These are phyloP conservation scores for Talaromyces nanjingensis DNA, from an alignment of 495 filamentous ascomycete genomes.

Conservation along the genomic window DNA sequence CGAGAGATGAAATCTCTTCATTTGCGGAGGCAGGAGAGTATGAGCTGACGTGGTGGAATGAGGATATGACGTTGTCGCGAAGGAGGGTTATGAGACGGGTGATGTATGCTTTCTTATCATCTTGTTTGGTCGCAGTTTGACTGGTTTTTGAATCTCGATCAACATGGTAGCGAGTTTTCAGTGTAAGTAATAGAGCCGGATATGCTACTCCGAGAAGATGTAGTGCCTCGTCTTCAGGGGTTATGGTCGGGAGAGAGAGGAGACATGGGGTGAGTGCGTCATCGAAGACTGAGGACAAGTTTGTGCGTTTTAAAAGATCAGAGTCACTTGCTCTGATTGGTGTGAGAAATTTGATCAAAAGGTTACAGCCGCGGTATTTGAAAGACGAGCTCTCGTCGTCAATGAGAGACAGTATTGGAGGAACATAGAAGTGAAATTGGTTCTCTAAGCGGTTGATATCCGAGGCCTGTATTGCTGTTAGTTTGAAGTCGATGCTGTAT, in stretches of 20 bases:
- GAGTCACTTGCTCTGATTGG: conserved; percentile 42
- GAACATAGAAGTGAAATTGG: conserved; percentile 77
- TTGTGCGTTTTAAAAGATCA: conserved; percentile 58
- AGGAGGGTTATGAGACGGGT: conserved; percentile 23
- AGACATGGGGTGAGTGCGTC: conserved; percentile 69
- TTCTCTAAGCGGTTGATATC: conserved; percentile 29
- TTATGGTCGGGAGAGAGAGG: conserved; percentile 69
- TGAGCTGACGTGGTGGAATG: conserved; percentile 43
- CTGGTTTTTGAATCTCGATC: not conserved
- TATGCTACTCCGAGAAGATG: conserved; percentile 60
- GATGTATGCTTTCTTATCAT: conserved; percentile 14
- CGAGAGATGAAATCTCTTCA: conserved; percentile 40
- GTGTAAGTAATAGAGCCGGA: conserved; percentile 54
- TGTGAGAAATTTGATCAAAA: conserved; percentile 55
- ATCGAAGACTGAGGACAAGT: conserved; percentile 72
- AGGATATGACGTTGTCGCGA: conserved; percentile 36
- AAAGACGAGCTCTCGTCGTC: conserved; percentile 57
- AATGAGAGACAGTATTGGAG: conserved; percentile 70
- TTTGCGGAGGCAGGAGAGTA: conserved; percentile 30
- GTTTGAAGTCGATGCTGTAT: not conserved
- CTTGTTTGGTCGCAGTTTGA: not conserved
- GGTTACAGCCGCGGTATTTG: conserved; percentile 52
- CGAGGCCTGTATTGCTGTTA: conserved; percentile 14
- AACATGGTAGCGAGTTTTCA: conserved; percentile 31
- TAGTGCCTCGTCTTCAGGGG: conserved; percentile 65